Evolutionary conservation across 306 rosid genomes (phyloP).

Genomic region (Datisca glomerata): DNA sequence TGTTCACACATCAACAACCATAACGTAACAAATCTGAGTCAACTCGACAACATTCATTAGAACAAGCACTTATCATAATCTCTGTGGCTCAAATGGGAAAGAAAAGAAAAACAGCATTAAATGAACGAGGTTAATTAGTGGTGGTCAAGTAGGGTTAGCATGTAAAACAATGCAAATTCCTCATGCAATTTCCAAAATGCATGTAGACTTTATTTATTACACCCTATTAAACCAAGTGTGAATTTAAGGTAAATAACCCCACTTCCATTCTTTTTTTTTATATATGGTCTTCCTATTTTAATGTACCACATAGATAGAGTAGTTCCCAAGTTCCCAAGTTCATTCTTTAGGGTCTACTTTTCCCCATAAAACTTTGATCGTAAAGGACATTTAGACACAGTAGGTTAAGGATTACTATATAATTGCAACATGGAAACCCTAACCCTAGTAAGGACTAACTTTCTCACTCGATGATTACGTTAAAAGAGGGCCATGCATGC

Average conservation of each 20-base stretch:
- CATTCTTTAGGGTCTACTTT: neutral
- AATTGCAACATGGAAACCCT: no score
- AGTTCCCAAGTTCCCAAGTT: neutral
- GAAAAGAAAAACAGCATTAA: neutral
- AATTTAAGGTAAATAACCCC: no score
- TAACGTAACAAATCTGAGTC: no score
- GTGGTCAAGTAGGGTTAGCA: neutral
- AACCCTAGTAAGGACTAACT: neutral
- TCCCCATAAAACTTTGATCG: neutral
- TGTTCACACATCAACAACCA: no score
- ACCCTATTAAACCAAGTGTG: neutral
- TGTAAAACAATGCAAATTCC: neutral
- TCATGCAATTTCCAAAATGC: neutral
- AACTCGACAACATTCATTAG: no score
- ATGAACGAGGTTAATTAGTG: neutral
- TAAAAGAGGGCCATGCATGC: no score
- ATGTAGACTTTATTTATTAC: neutral
- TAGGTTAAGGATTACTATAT: no score
- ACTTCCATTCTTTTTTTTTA: neutral
- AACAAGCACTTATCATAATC: no score
- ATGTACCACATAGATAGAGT: neutral
- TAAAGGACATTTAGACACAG: no score
- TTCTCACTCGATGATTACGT: no score
- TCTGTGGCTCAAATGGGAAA: no score
- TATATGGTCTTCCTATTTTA: neutral